These are phyloP conservation scores for Phytophthora crassamura DNA, from an alignment of 352 stramenopile species.

Conservation along the genomic window DNA sequence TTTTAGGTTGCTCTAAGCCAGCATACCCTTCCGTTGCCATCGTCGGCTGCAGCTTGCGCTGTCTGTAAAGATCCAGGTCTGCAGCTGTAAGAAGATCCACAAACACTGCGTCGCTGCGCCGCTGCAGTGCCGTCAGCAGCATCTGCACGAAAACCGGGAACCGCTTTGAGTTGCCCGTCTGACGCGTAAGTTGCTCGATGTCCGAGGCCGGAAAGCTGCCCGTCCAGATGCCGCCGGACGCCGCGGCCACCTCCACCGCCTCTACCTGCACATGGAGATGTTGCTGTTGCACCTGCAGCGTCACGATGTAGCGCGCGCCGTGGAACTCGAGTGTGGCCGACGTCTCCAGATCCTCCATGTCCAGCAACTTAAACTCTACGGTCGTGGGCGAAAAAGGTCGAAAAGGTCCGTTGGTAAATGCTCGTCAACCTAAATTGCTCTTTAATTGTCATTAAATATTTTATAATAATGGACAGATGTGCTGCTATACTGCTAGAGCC, in stretches of 20 bases:
- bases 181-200: slow-evolving; percentile 92
- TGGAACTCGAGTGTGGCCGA: slow-evolving; percentile 73
- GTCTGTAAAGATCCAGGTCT: slow-evolving; percentile 86
- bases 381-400: neutral
- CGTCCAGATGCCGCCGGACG: slow-evolving; percentile 54
- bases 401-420: slow-evolving; percentile 1
- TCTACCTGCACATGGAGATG: slow-evolving; percentile 78
- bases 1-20: slow-evolving; percentile 20
- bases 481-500: neutral
- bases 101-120: slow-evolving; percentile 87
- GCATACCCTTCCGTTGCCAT: slow-evolving; percentile 16
- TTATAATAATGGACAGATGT: neutral
- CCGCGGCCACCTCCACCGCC: slow-evolving; percentile 12
- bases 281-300: slow-evolving; percentile 62
- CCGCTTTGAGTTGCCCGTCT: slow-evolving; percentile 95
- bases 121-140: slow-evolving; percentile 82
- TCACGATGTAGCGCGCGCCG: slow-evolving; percentile 77
- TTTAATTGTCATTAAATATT: neutral
- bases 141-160: slow-evolving; percentile 94
- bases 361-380: slow-evolving; percentile 15
- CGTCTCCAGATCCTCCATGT: slow-evolving; percentile 71
- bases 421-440: neutral
- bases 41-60: slow-evolving; percentile 61
- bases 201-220: slow-evolving; percentile 71
- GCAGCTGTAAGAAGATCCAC: slow-evolving; percentile 92